Conservation (phyloP, 208 protist species). For the Leishmania turanica region DNA sequence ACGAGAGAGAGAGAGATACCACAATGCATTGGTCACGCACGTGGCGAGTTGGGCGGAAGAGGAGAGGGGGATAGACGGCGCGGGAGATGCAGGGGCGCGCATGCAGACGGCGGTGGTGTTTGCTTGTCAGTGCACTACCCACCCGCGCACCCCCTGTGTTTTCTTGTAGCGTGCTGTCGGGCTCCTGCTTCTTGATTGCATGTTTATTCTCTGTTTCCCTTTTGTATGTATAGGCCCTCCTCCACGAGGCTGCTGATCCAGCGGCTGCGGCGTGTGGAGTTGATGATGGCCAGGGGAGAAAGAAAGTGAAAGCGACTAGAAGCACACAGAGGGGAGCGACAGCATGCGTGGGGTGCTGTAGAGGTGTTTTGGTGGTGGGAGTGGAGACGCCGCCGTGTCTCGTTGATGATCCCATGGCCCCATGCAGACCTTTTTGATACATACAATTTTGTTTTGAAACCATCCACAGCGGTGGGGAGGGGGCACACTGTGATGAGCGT, state of each 20-base stretch:
- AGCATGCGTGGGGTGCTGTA: not conserved
- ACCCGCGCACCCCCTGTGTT: not conserved
- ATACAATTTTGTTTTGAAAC: not conserved
- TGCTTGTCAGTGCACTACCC: not conserved
- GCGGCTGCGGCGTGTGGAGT: not conserved
- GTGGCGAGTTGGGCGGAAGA: too few species aligned
- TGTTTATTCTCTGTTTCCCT: not conserved
- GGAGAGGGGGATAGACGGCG: not conserved
- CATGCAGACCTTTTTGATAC: not conserved
- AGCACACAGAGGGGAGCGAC: too few species aligned
- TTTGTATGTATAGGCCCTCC: not conserved
- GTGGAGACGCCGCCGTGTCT: not conserved
- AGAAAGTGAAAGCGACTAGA: not conserved
- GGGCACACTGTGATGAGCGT: not conserved
- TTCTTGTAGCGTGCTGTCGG: not conserved
- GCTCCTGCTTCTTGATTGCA: not conserved
- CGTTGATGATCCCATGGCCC: not conserved
- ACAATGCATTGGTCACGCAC: not conserved
- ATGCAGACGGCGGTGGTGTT: not conserved
- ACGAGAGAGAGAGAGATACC: not conserved
- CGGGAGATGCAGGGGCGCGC: not conserved
- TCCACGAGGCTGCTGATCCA: not conserved
- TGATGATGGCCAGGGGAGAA: not conserved
- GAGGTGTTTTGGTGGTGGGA: not conserved
- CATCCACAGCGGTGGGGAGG: not conserved